Evolutionary conservation across 2,329 filamentous ascomycete species (phyloP), one percentile per base, ranked within the genome.

Genomic region (Botrytis sinoallii): DNA sequence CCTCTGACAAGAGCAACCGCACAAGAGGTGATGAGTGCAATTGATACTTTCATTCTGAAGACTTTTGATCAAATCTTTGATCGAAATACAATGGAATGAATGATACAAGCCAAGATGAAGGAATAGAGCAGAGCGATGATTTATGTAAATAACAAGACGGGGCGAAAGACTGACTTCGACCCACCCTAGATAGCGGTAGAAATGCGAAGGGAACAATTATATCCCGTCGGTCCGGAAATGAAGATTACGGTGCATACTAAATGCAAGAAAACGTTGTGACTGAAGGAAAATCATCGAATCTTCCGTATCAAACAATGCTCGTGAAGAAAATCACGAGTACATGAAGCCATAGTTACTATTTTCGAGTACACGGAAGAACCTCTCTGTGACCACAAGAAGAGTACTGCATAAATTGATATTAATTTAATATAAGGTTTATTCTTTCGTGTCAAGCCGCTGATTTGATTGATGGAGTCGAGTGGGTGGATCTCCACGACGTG

Each of bases 281-380:
- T 71, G 59, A 71, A 64, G 69, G 69, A 55, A 71, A 64, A 64
- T 40, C 35, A 55, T 69, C 25, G 29, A 40, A 48, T 25, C 55
- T 48, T 29, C 32, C 57, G 35, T 16, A 35, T 65, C 42, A 3
- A 65, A 18, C 20, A 71, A 55, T 38, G 22, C 44, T 52, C 14
- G 22, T 40, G 29, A 55, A 71, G 18, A 32, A 22, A 59, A 69
- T 25, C 35, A 35, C 38, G 18, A 3, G 8, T 14, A 14, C 16
- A 60, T 22, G 4, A n/a, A 32, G 12, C 12, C 20, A 57, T 44
- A n/a, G 10, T 46, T 48, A 40, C 32, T 16, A 46, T 18, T 8
- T 66, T 57, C 40, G 32, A 29, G 16, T 55, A 29, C 25, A 57
- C 66, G 48, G 48, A 68, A 57, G 38, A 25, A 67, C 16, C n/a